Percentiles rank a stretch among this genome's conserved stretches.
Evolutionary conservation across 2,329 filamentous ascomycete genomes (phyloP).

Genomic region (Drechslerella coelobrocha): DNA sequence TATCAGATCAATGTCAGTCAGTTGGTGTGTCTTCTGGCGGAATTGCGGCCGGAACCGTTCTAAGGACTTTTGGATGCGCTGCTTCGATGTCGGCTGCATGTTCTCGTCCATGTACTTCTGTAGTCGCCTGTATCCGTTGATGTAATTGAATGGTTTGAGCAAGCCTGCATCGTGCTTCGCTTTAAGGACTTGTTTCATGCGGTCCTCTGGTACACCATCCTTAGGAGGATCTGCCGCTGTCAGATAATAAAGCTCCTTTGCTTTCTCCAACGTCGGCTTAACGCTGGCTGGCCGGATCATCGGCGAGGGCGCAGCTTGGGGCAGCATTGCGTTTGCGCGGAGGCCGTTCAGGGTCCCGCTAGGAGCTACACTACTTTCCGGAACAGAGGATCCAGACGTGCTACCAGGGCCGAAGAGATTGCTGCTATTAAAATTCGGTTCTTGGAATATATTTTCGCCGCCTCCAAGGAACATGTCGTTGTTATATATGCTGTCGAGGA

Average conservation of each 20-base stretch:
- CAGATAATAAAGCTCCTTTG: slow-evolving; percentile 88
- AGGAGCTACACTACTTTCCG: slow-evolving; percentile 35
- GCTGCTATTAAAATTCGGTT: slow-evolving; percentile 33
- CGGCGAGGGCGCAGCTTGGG: slow-evolving; percentile 46
- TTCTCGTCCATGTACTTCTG: slow-evolving; percentile 91
- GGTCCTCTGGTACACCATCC: slow-evolving; percentile 79
- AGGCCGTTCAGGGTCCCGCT: slow-evolving; percentile 51
- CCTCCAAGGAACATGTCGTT: slow-evolving; percentile 79
- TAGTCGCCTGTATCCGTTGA: slow-evolving; percentile 89
- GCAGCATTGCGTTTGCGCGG: slow-evolving; percentile 46
- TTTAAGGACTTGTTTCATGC: slow-evolving; percentile 90
- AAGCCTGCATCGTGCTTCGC: slow-evolving; percentile 96
- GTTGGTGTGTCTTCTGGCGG: slow-evolving; percentile 85
- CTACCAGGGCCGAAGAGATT: slow-evolving; percentile 50
- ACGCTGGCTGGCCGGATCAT: slow-evolving; percentile 48
- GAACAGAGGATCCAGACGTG: slow-evolving; percentile 40
- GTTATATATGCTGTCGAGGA: slow-evolving; percentile 72
- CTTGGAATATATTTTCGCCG: slow-evolving; percentile 61
- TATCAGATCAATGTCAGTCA: slow-evolving; percentile 93
- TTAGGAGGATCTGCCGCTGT: slow-evolving; percentile 92
- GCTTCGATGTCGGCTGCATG: slow-evolving; percentile 79
- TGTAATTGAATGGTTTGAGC: slow-evolving; percentile 96
- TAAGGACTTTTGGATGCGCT: slow-evolving; percentile 89
- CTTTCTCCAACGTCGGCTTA: slow-evolving; percentile 60
- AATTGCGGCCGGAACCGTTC: slow-evolving; percentile 96